phyloP scores from a whole-genome alignment of 306 rosid genomes.

The Vicia villosa region DNA sequence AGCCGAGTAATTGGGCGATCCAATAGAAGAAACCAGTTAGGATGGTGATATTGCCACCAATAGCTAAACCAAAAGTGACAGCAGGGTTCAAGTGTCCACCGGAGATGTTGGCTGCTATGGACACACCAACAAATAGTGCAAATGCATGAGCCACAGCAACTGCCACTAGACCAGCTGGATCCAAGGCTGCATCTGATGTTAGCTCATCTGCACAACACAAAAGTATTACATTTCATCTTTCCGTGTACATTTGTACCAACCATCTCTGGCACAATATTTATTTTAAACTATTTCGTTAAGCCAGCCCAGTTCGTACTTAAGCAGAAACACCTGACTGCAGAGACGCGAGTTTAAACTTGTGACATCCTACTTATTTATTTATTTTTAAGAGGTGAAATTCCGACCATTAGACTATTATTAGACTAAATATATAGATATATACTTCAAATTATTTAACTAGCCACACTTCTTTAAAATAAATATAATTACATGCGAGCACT shows the following conservation, averaged over 20 bases:
- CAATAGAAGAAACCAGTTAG: slow-evolving; percentile 73
- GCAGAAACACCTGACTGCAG: no score
- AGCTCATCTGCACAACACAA: slow-evolving; percentile 52
- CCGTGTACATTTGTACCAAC: no score
- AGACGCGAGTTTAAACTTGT: no score
- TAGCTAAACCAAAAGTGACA: slow-evolving; percentile 83
- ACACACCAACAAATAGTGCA: slow-evolving; percentile 78
- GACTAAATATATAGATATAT: no score
- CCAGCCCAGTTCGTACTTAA: no score
- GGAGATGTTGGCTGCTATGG: slow-evolving; percentile 81
- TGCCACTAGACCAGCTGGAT: slow-evolving; percentile 76
- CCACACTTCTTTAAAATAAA: no score
- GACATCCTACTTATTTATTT: no score
- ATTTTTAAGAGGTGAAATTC: no score
- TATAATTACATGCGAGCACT: not conserved
- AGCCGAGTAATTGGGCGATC: slow-evolving; percentile 77
- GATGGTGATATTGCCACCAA: slow-evolving; percentile 89
- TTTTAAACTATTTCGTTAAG: no score
- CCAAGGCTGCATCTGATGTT: slow-evolving; percentile 66
- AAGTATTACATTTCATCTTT: not conserved
- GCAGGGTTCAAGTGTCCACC: slow-evolving; percentile 99
- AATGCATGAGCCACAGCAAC: slow-evolving; percentile 84
- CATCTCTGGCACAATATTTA: no score
- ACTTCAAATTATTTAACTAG: not conserved
- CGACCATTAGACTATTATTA: no score